A percentile compares a stretch with the other conserved stretches of the same genome.
Evolutionary conservation across 345 rosid species (phyloP).

Genomic region (Raphanus raphanistrum): DNA sequence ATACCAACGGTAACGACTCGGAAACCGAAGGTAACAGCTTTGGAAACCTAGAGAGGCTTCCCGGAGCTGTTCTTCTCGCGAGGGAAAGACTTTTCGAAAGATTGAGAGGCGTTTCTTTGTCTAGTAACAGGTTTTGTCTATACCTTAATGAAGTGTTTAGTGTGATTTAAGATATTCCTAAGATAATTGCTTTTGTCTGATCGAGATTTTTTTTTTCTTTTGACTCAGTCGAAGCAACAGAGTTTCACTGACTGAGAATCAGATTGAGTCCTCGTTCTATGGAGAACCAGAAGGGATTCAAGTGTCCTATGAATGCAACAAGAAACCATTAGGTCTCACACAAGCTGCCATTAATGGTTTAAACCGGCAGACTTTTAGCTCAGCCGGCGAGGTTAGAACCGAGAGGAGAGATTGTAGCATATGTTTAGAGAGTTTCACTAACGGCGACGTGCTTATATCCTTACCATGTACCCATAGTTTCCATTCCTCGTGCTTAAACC

Average conservation of each 20-base stretch:
- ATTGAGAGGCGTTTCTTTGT: slow-evolving; percentile 69
- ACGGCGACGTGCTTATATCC: slow-evolving; percentile 56
- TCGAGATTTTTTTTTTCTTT: neutral
- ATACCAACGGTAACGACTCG: slow-evolving; percentile 39
- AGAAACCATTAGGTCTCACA: slow-evolving; percentile 79
- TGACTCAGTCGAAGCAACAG: slow-evolving; percentile 26
- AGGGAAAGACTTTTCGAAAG: slow-evolving; percentile 92
- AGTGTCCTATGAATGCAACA: slow-evolving; percentile 29
- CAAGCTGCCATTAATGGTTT: slow-evolving; percentile 54
- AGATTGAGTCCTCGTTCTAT: slow-evolving; percentile 19
- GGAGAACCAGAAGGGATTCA: slow-evolving; percentile 40
- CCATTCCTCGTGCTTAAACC: slow-evolving; percentile 75
- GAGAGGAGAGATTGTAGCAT: slow-evolving; percentile 47
- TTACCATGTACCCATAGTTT: slow-evolving; percentile 73
- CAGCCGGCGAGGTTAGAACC: slow-evolving; percentile 17
- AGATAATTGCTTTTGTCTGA: neutral
- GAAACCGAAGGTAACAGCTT: slow-evolving; percentile 48
- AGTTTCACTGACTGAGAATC: slow-evolving; percentile 24
- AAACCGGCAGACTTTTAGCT: slow-evolving; percentile 49
- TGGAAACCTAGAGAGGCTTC: slow-evolving; percentile 65
- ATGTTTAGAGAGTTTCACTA: slow-evolving; percentile 78
- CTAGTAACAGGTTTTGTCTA: slow-evolving; percentile 64
- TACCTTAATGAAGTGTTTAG: neutral
- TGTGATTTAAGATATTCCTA: neutral
- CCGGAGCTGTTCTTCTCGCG: slow-evolving; percentile 89